A percentile compares a stretch with the other conserved stretches of the same genome.
These are phyloP conservation scores for Cryptosporidium parvum DNA, from an alignment of 169 alveolate genomes.

Conservation along the genomic window DNA sequence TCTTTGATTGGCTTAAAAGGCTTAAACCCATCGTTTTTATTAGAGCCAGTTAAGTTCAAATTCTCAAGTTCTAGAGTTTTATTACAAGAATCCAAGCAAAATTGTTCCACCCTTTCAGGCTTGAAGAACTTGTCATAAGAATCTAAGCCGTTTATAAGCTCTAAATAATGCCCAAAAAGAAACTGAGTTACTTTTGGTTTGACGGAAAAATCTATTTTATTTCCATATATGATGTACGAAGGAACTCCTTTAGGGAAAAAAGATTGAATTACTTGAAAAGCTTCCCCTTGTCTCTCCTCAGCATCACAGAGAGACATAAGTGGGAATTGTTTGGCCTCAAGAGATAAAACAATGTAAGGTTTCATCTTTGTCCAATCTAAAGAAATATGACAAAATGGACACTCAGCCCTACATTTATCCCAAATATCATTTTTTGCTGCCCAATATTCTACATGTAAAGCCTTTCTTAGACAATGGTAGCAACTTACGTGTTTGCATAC, in stretches of 20 bases:
- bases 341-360: slow-evolving; percentile 51
- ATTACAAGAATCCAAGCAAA: not conserved
- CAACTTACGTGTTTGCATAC: slow-evolving; percentile 73
- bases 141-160: not conserved
- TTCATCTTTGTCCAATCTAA: slow-evolving; percentile 72
- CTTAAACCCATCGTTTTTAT: not conserved
- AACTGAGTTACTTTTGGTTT: slow-evolving; percentile 64
- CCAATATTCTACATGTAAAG: slow-evolving; percentile 74
- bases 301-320: slow-evolving; percentile 42
- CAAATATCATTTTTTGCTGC: slow-evolving; percentile 76
- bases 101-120: not conserved
- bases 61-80: not conserved
- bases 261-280: slow-evolving; percentile 48
- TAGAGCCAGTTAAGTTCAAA: not conserved
- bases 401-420: slow-evolving; percentile 68
- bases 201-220: slow-evolving; percentile 28
- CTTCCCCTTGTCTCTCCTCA: slow-evolving; percentile 57
- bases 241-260: slow-evolving; percentile 72
- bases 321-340: slow-evolving; percentile 65
- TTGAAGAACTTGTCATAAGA: slow-evolving; percentile 12
- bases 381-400: slow-evolving; percentile 66
- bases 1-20: not conserved
- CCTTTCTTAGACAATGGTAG: slow-evolving; percentile 72
- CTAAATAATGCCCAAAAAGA: slow-evolving; percentile 33
- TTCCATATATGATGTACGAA: slow-evolving; percentile 38